Conservation (phyloP, 2,329 filamentous ascomycete genomes). For the Aspergillus ruber region DNA sequence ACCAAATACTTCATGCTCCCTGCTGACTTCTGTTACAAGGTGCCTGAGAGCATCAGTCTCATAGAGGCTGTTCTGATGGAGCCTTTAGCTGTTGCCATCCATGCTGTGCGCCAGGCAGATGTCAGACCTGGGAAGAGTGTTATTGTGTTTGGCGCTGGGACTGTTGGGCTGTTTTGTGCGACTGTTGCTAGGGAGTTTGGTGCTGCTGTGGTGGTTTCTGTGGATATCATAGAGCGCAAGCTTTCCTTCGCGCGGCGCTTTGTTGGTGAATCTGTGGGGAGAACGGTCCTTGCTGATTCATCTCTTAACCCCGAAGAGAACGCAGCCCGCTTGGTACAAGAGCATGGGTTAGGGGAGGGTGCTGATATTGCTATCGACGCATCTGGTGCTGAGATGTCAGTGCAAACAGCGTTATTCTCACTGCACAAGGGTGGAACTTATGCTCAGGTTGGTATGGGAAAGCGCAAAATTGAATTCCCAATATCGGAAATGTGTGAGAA, state of each 20-base stretch:
- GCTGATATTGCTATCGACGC: constrained; percentile 35
- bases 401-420: constrained; percentile 38
- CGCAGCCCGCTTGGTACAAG: constrained; percentile 26
- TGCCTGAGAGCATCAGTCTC: constrained; percentile 32
- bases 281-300: background rate
- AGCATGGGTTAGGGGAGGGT: constrained; percentile 31
- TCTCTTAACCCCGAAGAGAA: constrained; percentile 9
- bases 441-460: constrained; percentile 28
- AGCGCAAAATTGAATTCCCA: constrained; percentile 29
- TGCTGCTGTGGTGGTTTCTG: constrained; percentile 53
- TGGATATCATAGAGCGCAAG: constrained; percentile 54
- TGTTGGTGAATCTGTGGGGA: constrained; percentile 11
- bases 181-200: constrained; percentile 58
- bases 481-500: constrained; percentile 28
- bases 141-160: constrained; percentile 56
- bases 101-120: constrained; percentile 32
- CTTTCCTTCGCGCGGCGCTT: constrained; percentile 46
- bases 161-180: constrained; percentile 56
- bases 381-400: constrained; percentile 37
- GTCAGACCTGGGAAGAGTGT: constrained; percentile 32
- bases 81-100: constrained; percentile 41
- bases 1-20: constrained; percentile 34
- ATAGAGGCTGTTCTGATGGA: constrained; percentile 42
- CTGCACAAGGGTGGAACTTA: constrained; percentile 19
- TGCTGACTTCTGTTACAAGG: constrained; percentile 35